Evolutionary conservation across 495 filamentous ascomycete species (phyloP), one percentile per base, ranked within the genome.

Genomic region (Lasiosphaeria hispida): DNA sequence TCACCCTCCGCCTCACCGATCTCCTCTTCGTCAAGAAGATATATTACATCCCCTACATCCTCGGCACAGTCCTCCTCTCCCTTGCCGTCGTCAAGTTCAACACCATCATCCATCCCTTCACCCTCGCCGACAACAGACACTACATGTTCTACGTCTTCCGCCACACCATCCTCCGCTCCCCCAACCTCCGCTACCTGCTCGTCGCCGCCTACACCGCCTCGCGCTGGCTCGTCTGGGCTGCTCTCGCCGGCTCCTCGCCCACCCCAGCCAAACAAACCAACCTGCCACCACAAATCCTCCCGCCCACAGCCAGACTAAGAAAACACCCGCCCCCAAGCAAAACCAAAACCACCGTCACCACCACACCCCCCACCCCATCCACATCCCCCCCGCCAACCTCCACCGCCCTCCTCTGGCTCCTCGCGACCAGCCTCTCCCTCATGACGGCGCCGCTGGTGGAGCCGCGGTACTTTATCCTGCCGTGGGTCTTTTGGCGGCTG

Each of bases 101-200:
- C 77, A 97, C 94, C 39, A 85, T 95, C 57, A 84, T 98, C 52
- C 94, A 98, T 69, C 94, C 94, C 0, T 98, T 97, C 64, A 96
- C 93, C 1, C 81, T 97, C 3, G 94, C 94, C 33, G 94, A 98
- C 69, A 98, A 98, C 73, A 80, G 94, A 2, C 95, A 97, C 69
- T 98, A 96, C 75, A 83, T 94, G 55, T 98, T 98, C 74, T 98
- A 98, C 72, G 78, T 94, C 56, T 97, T 98, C 76, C 87, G 91
- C 0, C 82, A 95, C 60, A 86, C 91, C 10, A 84, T 95, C 52
- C 78, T 83, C 3, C 75, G 76, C 18, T 83, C 90, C 54, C 75
- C 80, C 1, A 69, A 73, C 14, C 66, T 88, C 11, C 85, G 87
- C 36, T 95, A 95, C 67, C 68, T 81, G 13, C 85, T 87, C 3